Evolutionary conservation across 2,329 filamentous ascomycete genomes (phyloP).

Genomic region (Berkeleyomyces basicola): DNA sequence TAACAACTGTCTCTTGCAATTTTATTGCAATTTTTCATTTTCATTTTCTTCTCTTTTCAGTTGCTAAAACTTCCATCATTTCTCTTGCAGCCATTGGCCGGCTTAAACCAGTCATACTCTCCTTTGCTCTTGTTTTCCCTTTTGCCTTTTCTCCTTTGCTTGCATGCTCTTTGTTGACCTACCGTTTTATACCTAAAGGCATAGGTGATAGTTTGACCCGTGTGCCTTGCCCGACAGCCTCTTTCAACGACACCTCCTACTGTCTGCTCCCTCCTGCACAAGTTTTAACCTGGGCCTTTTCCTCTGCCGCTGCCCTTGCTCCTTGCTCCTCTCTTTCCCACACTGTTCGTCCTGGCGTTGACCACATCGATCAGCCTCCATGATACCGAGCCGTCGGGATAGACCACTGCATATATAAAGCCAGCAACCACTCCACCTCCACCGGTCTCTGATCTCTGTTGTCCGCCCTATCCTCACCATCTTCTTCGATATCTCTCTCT

Average conservation of each 20-base stretch:
- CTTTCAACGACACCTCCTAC: constrained; percentile 1
- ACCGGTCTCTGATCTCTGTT: background rate
- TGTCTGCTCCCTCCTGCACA: background rate
- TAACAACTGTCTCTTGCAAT: background rate
- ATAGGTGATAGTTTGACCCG: background rate
- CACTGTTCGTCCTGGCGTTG: background rate
- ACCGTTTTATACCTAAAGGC: background rate
- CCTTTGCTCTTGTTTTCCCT: background rate
- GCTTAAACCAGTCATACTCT: background rate
- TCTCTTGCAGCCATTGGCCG: background rate
- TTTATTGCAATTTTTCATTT: background rate
- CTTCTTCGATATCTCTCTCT: background rate
- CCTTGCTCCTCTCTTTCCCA: background rate
- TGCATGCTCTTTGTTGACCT: background rate
- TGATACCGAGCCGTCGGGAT: constrained; percentile 10
- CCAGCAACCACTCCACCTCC: background rate
- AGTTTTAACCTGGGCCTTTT: background rate
- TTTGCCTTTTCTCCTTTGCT: background rate
- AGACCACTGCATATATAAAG: constrained; percentile 10
- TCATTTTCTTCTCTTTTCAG: background rate
- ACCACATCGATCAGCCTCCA: background rate
- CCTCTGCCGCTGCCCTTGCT: background rate
- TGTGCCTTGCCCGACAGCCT: background rate
- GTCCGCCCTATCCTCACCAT: background rate
- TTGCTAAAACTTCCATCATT: background rate